Evolutionary conservation across 495 filamentous ascomycete genomes (phyloP).

Genomic region (Penicillium dipodomyicola): DNA sequence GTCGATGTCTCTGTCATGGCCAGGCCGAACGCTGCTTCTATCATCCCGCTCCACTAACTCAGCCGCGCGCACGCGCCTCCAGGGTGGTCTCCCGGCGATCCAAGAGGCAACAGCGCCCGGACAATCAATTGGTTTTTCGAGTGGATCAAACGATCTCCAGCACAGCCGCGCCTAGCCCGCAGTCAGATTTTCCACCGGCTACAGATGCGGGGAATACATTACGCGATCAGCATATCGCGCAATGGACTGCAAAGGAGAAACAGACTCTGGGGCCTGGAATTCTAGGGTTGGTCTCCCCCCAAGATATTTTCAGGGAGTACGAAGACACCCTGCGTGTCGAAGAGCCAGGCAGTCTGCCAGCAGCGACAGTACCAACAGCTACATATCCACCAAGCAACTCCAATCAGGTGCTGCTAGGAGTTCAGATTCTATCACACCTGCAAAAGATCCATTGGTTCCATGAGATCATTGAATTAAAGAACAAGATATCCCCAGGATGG

Average conservation of each 20-base stretch:
- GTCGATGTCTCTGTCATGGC: slow-evolving; percentile 23
- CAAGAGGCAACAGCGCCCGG: neutral
- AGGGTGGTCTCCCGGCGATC: neutral
- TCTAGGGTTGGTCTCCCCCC: neutral
- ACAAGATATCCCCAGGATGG: slow-evolving; percentile 1
- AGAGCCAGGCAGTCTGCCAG: neutral
- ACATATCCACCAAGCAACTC: neutral
- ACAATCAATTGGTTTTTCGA: neutral
- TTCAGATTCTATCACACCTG: neutral
- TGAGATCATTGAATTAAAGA: slow-evolving; percentile 2
- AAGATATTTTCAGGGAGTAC: slow-evolving; percentile 3
- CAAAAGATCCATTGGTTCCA: slow-evolving; percentile 3
- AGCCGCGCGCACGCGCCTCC: neutral
- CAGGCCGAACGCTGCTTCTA: slow-evolving; percentile 23
- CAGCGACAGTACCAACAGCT: neutral
- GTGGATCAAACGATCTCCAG: neutral
- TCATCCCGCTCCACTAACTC: slow-evolving; percentile 36
- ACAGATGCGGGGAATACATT: neutral
- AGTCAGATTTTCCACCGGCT: neutral
- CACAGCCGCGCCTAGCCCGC: neutral
- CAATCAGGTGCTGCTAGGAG: slow-evolving; percentile 2
- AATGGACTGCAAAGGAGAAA: neutral
- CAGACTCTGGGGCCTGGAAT: neutral
- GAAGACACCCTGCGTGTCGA: neutral
- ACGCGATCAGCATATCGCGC: slow-evolving; percentile 1